Evolutionary conservation across 768 basidiomycete species (phyloP).

Genomic region (Gloeostereum incarnatum): DNA sequence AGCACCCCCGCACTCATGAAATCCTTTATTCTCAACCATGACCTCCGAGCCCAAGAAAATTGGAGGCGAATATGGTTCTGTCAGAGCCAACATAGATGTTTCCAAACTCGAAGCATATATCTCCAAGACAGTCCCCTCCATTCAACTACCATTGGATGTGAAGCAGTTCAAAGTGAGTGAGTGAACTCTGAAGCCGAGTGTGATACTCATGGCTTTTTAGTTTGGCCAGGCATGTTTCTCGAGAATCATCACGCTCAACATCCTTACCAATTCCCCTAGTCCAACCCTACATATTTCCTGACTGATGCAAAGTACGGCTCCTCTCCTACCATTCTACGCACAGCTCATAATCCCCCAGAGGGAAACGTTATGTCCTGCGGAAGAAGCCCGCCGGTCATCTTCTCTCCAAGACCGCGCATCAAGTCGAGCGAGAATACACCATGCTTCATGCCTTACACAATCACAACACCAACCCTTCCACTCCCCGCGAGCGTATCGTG

Average conservation of each 20-base stretch:
- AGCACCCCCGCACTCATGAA: neutral
- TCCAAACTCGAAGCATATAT: conserved; percentile 61
- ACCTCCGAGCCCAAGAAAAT: conserved; percentile 30
- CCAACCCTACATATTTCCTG: conserved; percentile 95
- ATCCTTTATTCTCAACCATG: conserved; percentile 11
- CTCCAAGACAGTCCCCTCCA: conserved; percentile 35
- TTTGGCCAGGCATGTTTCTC: conserved; percentile 69
- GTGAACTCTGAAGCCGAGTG: conserved; percentile 2
- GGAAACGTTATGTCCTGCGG: conserved; percentile 70
- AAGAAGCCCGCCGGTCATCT: conserved; percentile 89
- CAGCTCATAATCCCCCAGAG: conserved; percentile 20
- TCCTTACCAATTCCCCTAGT: conserved; percentile 32
- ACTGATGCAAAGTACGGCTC: conserved; percentile 58
- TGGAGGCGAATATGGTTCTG: conserved; percentile 68
- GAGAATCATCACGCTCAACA: neutral
- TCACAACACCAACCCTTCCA: conserved; percentile 55
- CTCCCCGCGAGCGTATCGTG: conserved; percentile 40
- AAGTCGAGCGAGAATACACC: conserved; percentile 88
- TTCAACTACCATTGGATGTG: conserved; percentile 60
- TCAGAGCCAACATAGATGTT: conserved; percentile 64
- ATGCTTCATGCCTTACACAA: conserved; percentile 70
- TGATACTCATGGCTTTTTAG: conserved; percentile 23
- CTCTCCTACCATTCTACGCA: neutral
- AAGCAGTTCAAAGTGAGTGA: conserved; percentile 86
- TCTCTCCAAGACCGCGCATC: conserved; percentile 86